Base-by-base conservation (phyloP, 306 rosid genomes). In the Bauhinia variegata region DNA sequence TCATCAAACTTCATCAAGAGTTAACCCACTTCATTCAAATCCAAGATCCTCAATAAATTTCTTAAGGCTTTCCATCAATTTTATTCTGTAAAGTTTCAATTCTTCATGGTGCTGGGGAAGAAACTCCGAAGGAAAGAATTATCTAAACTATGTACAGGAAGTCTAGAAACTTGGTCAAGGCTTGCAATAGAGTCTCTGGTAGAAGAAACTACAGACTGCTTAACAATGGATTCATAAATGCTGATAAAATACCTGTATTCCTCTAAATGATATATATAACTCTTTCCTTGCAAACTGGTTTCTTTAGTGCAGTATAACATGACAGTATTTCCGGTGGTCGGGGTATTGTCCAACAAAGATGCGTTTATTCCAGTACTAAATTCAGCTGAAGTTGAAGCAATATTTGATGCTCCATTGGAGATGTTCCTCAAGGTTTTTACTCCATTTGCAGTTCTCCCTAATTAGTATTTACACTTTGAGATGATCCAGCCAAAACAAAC, bases 361-460 rank as follows among this genome's bases (percentile, higher is more conserved):
- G 83, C 89, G 69, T 92, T 89, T 63, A 76, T 75, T 51, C 93
- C 98, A 28, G 47, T 73, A 65, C 76, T 84, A 66, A 83, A 81
- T 55, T 59, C 89, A 11, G 80, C 89, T 59, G 98, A 92, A 84
- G 96, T 89, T 34, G 93, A 87, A 74, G 85, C 82, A 33, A 38
- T 92, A 68, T 92, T 92, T 48, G 84, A 92, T 74, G 96, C 68
- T 70, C 98, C 98, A 2, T 76, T 92, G 68, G 96, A 86, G 74
- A 82, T 92, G 96, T 89, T 89, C 81, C 96, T 89, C 67, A 84
- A 89, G 97, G 97, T 91, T 55, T 43, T n/a, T 30, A 32, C 51
- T 63, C 43, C 41, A 2, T 5, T 67, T 63, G 47, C 43, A 12
- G 4, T 70, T 68, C 47, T 78, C 32, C 13, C 73, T 36, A 34